Percentiles rank a stretch among this genome's conserved stretches.
Evolutionary conservation across 164 flowering plant species (phyloP).

Genomic region (Tetracentron sinense): DNA sequence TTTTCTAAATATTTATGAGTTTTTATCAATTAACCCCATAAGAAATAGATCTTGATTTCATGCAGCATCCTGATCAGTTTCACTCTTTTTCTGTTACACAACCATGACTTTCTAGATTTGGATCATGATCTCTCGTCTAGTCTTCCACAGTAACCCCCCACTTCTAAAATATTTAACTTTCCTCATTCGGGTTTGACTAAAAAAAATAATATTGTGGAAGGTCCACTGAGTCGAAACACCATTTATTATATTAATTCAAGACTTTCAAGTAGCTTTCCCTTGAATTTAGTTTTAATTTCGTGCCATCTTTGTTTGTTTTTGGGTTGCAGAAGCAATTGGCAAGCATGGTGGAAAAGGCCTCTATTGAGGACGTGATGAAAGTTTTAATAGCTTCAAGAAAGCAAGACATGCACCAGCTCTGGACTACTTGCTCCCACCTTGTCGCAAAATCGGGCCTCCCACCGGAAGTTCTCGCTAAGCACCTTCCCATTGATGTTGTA

Average conservation of each 20-base stretch:
- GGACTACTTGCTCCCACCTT: conserved; percentile 92
- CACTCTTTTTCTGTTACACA: conserved; percentile 17
- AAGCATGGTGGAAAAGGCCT: conserved; percentile 97
- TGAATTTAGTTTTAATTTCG: neutral
- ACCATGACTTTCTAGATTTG: conserved; percentile 37
- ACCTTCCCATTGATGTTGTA: conserved; percentile 85
- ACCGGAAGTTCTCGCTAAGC: conserved; percentile 86
- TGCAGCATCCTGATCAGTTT: conserved; percentile 26
- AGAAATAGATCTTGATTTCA: conserved; percentile 29
- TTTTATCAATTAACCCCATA: no score
- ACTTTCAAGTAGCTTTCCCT: no score
- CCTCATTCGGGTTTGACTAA: conserved; percentile 30
- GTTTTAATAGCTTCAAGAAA: conserved; percentile 89
- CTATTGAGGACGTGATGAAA: conserved; percentile 98
- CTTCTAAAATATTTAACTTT: conserved; percentile 34
- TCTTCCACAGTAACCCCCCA: conserved; percentile 42
- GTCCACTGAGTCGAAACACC: neutral
- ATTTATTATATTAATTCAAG: no score
- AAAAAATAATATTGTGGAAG: neutral
- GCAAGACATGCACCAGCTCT: conserved; percentile 97
- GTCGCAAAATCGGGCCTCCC: conserved; percentile 98
- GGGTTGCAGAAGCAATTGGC: conserved; percentile 84
- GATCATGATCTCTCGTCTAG: conserved; percentile 38
- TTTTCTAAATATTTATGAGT: no score
- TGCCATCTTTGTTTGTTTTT: neutral